Percentiles rank a stretch among this genome's conserved stretches.
Conservation (phyloP, 2,329 filamentous ascomycete species). For the Paraconiothyrium brasiliense region DNA sequence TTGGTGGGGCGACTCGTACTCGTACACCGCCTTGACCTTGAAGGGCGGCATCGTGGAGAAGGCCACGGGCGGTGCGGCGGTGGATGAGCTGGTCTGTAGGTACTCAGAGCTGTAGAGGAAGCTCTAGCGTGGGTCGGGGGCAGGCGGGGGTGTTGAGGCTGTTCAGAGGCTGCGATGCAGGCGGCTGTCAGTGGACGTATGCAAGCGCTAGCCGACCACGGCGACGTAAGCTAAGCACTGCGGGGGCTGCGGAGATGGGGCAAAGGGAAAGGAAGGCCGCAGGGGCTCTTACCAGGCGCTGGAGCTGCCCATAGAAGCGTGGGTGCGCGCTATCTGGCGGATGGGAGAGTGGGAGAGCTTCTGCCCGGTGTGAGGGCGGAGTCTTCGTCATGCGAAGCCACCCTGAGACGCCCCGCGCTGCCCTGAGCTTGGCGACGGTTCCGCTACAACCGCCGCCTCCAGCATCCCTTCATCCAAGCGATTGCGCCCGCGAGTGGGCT, state of each 20-base stretch:
- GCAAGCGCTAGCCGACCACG: constrained; percentile 22
- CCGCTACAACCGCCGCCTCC: background rate
- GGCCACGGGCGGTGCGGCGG: constrained; percentile 13
- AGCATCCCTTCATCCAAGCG: background rate
- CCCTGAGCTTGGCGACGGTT: constrained; percentile 17
- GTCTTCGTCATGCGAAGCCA: constrained; percentile 31
- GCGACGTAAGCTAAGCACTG: constrained; percentile 22
- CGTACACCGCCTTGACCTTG: constrained; percentile 95
- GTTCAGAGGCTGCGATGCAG: constrained; percentile 25
- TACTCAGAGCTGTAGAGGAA: constrained; percentile 12
- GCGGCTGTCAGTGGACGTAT: constrained; percentile 23
- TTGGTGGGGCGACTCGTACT: constrained; percentile 91
- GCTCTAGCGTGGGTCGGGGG: constrained; percentile 17
- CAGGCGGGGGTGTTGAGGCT: constrained; percentile 27
- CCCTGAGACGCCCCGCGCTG: constrained; percentile 10
- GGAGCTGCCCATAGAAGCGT: constrained; percentile 13
- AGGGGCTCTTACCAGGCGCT: constrained; percentile 19
- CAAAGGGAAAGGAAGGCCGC: background rate
- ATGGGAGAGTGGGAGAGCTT: constrained; percentile 1
- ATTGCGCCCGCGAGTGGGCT: background rate
- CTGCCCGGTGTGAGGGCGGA: constrained; percentile 17
- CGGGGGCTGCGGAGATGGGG: constrained; percentile 13
- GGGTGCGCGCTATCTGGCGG: constrained; percentile 5
- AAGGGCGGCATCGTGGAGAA: constrained; percentile 60
- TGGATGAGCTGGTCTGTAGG: constrained; percentile 10